These are phyloP conservation scores for Auricularia sp. DNA, from an alignment of 768 basidiomycete genomes.

Conservation along the genomic window DNA sequence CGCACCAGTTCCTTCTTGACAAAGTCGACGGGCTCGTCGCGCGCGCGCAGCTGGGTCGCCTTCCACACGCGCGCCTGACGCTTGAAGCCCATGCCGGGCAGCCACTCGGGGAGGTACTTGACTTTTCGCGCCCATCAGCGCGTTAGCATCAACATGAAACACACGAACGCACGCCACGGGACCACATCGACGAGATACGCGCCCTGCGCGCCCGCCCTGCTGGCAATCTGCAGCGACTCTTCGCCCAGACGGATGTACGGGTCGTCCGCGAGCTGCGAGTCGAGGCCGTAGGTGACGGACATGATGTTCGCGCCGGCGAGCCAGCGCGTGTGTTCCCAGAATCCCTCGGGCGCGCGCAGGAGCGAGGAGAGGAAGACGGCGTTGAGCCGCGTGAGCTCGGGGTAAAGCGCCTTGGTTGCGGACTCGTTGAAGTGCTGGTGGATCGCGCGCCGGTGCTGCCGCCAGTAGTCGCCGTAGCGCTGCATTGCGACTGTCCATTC, in stretches of 20 bases:
- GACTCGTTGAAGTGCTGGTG: too few relatives aligned
- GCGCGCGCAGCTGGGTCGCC: conserved; percentile 1
- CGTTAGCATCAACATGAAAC: too few relatives aligned
- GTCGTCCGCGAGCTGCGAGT: conserved; percentile 22
- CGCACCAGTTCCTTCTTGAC: conserved; percentile 28
- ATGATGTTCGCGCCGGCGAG: conserved; percentile 25
- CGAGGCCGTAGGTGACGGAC: conserved; percentile 28
- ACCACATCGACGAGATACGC: too few relatives aligned
- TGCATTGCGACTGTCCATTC: too few relatives aligned
- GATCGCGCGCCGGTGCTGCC: too few relatives aligned
- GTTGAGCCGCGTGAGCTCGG: too few relatives aligned
- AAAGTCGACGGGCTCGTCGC: conserved; percentile 38
- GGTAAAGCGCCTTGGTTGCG: too few relatives aligned
- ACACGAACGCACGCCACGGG: too few relatives aligned
- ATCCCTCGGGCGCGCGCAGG: too few relatives aligned
- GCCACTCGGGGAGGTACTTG: conserved; percentile 27
- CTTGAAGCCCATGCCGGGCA: conserved; percentile 29
- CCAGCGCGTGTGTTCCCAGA: conserved; percentile 9
- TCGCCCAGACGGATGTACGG: conserved; percentile 23
- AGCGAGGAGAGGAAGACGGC: too few relatives aligned
- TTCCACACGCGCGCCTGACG: conserved; percentile 19
- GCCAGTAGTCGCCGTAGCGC: too few relatives aligned
- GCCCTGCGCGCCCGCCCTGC: too few relatives aligned
- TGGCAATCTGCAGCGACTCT: conserved; percentile 10
- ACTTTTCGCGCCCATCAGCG: conserved; percentile 8